Evolutionary conservation across 1,284 basidiomycete genomes (phyloP), one percentile per base, ranked within the genome.

Genomic region (Pholiota adiposa): DNA sequence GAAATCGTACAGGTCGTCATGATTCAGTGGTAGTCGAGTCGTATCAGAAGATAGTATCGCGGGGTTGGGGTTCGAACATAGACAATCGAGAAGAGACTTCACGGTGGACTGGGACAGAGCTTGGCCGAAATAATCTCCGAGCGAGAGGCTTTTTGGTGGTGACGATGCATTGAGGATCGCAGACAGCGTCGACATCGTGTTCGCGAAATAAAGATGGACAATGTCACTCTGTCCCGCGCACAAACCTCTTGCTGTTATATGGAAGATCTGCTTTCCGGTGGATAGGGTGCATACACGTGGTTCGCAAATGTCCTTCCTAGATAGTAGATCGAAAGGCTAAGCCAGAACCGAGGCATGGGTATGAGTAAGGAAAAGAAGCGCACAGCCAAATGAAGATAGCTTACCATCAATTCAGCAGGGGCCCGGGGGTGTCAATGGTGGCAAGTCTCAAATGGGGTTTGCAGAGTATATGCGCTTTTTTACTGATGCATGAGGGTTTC

Each of bases 61-160:
- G 11, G 77, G 75, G 16, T 53, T 58, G 41, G 64, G 50, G 18
- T 71, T 74, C n/a, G 67, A 67, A 53, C 69, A 70, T 1, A 80
- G 65, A 56, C 77, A 79, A 65, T 79, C 77, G 29, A 78, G 64
- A 34, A 79, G 71, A 31, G 77, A 71, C 19, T 62, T 51, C 29
- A 77, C 67, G 43, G 67, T 59, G 11, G 73, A 71, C 58, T 68
- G 58, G 9, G 68, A 66, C 51, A 80, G 64, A 19, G 58, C 56
- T 38, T 69, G 56, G 41, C 74, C 75, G 48, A 79, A 63, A 44
- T 61, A 65, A 53, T 76, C 75, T 23, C 78, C 78, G 12, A 80
- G 70, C 3, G 78, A 77, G 33, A 56, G 11, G 63, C 41, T 55
- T 38, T 63, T 60, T 19, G 71, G 68, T 12, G 59, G 61, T 1